Percentiles rank a stretch among this genome's conserved stretches.
Evolutionary conservation across 805 yeast genomes (phyloP).

Genomic region (Scheffersomyces stipitis): DNA sequence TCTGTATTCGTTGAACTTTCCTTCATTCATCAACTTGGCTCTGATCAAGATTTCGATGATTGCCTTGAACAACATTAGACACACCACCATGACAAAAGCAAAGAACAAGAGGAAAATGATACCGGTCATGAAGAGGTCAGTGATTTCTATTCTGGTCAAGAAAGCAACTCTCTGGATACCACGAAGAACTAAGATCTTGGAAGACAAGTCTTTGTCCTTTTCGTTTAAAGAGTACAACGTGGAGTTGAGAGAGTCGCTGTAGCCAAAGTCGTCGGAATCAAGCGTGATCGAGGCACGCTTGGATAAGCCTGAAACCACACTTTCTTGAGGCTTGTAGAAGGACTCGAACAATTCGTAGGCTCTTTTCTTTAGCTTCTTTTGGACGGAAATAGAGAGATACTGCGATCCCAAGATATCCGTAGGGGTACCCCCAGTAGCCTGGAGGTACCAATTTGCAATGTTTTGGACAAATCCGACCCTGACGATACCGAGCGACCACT

Average conservation of each 20-base stretch:
- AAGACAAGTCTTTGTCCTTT: conserved; percentile 52
- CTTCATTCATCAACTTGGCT: conserved; percentile 56
- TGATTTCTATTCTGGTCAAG: conserved; percentile 80
- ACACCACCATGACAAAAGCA: conserved; percentile 58
- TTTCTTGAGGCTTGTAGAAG: conserved; percentile 4
- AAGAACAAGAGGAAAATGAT: conserved; percentile 80
- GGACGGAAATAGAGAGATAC: conserved; percentile 82
- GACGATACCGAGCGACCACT: conserved; percentile 94
- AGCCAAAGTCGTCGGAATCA: conserved; percentile 48
- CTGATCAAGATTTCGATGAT: conserved; percentile 61
- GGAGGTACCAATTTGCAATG: conserved; percentile 91
- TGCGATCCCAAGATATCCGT: conserved; percentile 70
- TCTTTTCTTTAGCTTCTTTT: conserved; percentile 43
- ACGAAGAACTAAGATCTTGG: conserved; percentile 76
- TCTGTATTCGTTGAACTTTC: conserved; percentile 75
- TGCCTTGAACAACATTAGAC: conserved; percentile 65
- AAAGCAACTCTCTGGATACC: conserved; percentile 93
- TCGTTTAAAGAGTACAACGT: conserved; percentile 71
- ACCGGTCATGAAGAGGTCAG: conserved; percentile 83
- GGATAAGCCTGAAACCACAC: conserved; percentile 10
- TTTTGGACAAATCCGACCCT: conserved; percentile 72
- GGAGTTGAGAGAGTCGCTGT: conserved; percentile 40
- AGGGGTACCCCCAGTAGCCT: conserved; percentile 86
- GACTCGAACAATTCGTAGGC: conserved; percentile 17
- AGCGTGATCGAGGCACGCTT: conserved; percentile 36